phyloP scores from a whole-genome alignment of 2,329 filamentous ascomycete species.

The Dryadomyces sulphureus region DNA sequence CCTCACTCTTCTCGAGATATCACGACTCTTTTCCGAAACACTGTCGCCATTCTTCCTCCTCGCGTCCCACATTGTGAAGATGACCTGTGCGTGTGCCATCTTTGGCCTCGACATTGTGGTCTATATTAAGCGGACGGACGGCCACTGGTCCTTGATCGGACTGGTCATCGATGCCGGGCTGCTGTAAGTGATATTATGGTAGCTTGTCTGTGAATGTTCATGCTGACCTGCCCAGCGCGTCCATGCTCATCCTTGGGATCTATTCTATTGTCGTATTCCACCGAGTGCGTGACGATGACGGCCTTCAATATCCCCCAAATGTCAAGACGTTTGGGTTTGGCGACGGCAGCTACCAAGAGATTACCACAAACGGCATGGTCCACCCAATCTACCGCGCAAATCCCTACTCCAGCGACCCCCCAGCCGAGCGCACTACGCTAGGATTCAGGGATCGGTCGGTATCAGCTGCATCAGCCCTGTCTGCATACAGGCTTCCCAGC shows the following conservation, averaged over 20 bases:
- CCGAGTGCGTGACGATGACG: constrained; percentile 31
- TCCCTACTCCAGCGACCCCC: constrained; percentile 7
- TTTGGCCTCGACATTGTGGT: constrained; percentile 36
- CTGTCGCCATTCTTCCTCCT: constrained; percentile 41
- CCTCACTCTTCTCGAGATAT: constrained; percentile 27
- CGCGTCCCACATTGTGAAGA: constrained; percentile 34
- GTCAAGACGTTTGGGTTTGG: constrained; percentile 32
- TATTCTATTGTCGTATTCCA: constrained; percentile 34
- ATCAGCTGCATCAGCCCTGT: constrained; percentile 3
- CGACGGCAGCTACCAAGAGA: constrained; percentile 14
- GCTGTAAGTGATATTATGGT: constrained; percentile 24
- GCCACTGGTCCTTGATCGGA: constrained; percentile 31
- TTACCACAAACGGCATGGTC: constrained; percentile 7
- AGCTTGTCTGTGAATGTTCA: not conserved
- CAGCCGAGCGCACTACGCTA: constrained; percentile 6
- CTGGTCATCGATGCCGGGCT: constrained; percentile 32
- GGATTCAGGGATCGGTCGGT: constrained; percentile 6
- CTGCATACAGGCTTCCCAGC: not conserved
- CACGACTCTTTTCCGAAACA: constrained; percentile 26
- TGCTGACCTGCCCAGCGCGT: constrained; percentile 18
- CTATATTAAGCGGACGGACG: constrained; percentile 28
- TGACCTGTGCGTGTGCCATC: constrained; percentile 29
- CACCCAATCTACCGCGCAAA: constrained; percentile 2
- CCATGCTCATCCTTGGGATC: constrained; percentile 25
- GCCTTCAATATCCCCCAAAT: constrained; percentile 34